Base-by-base conservation (phyloP, 495 filamentous ascomycete species). In the Jackrogersella multiformis region DNA sequence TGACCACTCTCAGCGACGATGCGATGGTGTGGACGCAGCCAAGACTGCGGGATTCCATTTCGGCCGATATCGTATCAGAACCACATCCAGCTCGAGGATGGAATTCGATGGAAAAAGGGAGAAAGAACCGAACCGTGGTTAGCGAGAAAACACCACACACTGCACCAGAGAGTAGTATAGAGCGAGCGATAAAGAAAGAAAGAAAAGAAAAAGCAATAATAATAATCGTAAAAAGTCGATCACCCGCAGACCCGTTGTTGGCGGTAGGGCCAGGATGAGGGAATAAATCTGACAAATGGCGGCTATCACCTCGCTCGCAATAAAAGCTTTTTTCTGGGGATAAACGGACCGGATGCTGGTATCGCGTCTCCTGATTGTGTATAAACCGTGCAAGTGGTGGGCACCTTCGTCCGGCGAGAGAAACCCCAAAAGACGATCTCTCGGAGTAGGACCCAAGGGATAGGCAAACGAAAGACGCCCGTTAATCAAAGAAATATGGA, bases 31-130 rank as follows among this genome's bases (percentile, higher is more conserved):
- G 41, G 46, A 71, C 44, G 68, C 68, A 71, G 68, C 68, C 68
- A 71, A 71, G 68, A 67, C 63, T 7, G 46, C 63, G 63, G 48
- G 53, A 63, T 55, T 39, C 63, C 57, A 62, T 63, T 71, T 64
- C 68, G 63, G 59, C 68, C 63, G 68, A 71, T 71, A 71, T 66
- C 62, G 62, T 71, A 71, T 71, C 68, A 67, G 34, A 55, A 21
- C 46, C 53, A 56, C 56, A 57, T 34, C 60, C 38, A 30, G 45
- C 32, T 39, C 48, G 36, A 28, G 56, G 64, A 64, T 57, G 60
- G 67, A 70, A 65, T 9, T 57, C 61, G 56, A 65, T 70, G 44
- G 67, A 70, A 70, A 52, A 61, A 16, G 9, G 20, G 61, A 65
- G 67, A n/a, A n/a, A n/a, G n/a, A n/a, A n/a, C n/a, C n/a, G n/a